Conservation (phyloP, 805 yeast species). For the Blastobotrys muscicola region DNA sequence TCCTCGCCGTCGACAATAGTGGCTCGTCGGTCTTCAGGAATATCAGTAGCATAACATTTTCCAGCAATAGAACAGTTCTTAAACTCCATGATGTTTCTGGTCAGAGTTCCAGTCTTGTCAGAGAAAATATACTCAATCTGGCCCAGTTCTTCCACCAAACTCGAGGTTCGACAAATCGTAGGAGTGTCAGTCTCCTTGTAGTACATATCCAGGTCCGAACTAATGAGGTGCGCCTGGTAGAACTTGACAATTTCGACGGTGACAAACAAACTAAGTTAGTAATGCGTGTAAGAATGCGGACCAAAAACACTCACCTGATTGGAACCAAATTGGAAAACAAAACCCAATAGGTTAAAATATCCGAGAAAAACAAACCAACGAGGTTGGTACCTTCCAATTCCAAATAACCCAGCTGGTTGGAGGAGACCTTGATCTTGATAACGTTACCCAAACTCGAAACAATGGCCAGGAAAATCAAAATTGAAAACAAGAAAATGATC, state of each 20-base stretch:
- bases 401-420: constrained; percentile 50
- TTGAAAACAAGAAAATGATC: constrained; percentile 76
- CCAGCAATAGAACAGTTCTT: constrained; percentile 92
- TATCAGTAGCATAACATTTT: constrained; percentile 70
- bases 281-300: background rate
- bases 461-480: constrained; percentile 63
- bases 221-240: constrained; percentile 89
- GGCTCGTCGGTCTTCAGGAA: constrained; percentile 84
- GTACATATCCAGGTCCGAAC: constrained; percentile 91
- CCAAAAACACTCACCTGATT: constrained; percentile 43
- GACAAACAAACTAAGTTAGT: constrained; percentile 49
- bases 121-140: constrained; percentile 94
- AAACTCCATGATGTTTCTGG: constrained; percentile 94
- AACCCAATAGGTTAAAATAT: constrained; percentile 91
- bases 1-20: constrained; percentile 70
- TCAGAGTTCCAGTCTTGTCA: constrained; percentile 95
- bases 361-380: constrained; percentile 69
- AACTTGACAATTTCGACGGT: constrained; percentile 93
- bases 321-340: constrained; percentile 96
- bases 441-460: constrained; percentile 87
- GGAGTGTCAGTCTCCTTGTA: constrained; percentile 85
- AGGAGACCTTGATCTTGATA: constrained; percentile 49
- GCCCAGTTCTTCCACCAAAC: constrained; percentile 93
- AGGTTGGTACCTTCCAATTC: constrained; percentile 58
- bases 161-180: constrained; percentile 88